Percentiles rank a stretch among this genome's conserved stretches.
phyloP scores from a whole-genome alignment of 1,139 yeast genomes.

The Suhomyces kunorum region DNA sequence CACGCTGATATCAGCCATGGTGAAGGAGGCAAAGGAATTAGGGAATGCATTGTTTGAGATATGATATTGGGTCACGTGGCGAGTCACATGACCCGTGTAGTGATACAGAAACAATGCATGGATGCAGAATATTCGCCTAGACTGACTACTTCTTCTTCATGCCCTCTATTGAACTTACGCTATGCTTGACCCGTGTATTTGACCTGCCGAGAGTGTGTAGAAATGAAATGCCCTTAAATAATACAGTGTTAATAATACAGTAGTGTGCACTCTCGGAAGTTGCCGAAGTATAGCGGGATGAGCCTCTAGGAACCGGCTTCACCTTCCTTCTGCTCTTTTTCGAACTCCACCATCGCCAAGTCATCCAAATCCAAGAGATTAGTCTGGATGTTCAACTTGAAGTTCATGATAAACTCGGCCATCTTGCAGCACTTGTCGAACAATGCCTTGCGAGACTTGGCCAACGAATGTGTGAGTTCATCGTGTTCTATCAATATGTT shows the following conservation, averaged over 20 bases:
- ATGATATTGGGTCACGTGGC: neutral
- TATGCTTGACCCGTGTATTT: constrained; percentile 2
- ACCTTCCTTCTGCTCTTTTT: constrained; percentile 23
- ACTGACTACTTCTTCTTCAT: too few species aligned
- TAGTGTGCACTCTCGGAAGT: neutral
- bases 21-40: neutral
- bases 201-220: constrained; percentile 1
- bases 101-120: too few species aligned
- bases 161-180: too few species aligned
- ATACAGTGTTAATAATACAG: constrained; percentile 6
- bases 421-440: constrained; percentile 56
- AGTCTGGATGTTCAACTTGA: constrained; percentile 65
- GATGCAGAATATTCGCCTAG: neutral
- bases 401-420: constrained; percentile 59
- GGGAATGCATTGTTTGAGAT: neutral
- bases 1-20: constrained; percentile 52
- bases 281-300: neutral
- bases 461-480: constrained; percentile 49
- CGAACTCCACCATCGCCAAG: constrained; percentile 41
- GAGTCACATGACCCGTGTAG: too few species aligned
- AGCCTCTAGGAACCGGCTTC: neutral
- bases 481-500: constrained; percentile 58
- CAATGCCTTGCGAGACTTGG: constrained; percentile 49
- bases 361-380: constrained; percentile 58
- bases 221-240: constrained; percentile 7